Base-by-base conservation (phyloP, 257 asterid species). In the Ehretia macrophylla region DNA sequence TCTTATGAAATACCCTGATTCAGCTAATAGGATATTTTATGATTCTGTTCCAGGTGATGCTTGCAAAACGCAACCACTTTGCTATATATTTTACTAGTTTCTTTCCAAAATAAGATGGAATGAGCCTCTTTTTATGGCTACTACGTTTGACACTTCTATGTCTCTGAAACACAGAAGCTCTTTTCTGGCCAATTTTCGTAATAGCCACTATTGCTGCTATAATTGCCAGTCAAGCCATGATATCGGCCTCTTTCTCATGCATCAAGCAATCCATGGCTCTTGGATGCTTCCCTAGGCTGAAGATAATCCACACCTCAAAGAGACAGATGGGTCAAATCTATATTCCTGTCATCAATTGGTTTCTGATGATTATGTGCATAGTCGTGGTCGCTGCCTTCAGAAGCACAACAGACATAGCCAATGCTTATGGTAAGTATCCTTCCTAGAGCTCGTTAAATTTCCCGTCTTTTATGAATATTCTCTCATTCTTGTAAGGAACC, bases 151-250 rank as follows among this genome's bases (percentile, higher is more conserved):
- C 71, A 39, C 44, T 38, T 18, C 0, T 56, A 0, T 32, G 23
- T 56, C 65, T 56, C 14, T 58, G 69, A 55, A 72, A 67, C 50
- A 40, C 95, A 93, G 97, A 65, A 10, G 60, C 72, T 60, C 75
- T 86, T 40, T 93, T 85, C 87, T 93, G 99, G 99, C 97, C 99
- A 13, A 83, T 89, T 45, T 86, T 89, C 49, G 88, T 63, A 62
- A 57, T 75, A 54, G 99, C 99, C 35, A 89, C 97, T 19, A 8
- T 89, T 44, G 99, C 99, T 60, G 99, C 99, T 60, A 10, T 89
- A 55, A 87, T 93, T 65, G 99, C 99, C 13, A 93, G 99, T 56
- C 97, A 89, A 72, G 99, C 99, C 42, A 93, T 89, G 99, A 89
- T 89, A 72, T 89, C 99, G 0, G 99, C 99, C 67, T 85, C 99